Percentiles rank a stretch among this genome's conserved stretches.
Conservation (phyloP, 768 basidiomycete genomes). For the Tylopilus vinaceipallidus region DNA sequence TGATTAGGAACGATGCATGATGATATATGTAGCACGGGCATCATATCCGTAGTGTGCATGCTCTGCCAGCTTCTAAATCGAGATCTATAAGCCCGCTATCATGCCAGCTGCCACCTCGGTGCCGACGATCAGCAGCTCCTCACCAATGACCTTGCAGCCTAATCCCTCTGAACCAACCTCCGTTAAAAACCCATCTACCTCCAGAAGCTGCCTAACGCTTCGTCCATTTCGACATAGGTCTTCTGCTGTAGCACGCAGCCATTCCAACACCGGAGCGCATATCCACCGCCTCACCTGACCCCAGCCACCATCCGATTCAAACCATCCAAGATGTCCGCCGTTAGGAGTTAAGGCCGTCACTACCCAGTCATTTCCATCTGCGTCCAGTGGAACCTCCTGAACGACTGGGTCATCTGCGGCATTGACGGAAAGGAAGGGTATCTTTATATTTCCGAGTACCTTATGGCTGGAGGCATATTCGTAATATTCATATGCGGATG, state of each 20-base stretch:
- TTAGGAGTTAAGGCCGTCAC: conserved; percentile 58
- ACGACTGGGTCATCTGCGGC: conserved; percentile 79
- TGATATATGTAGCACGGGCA: conserved; percentile 3
- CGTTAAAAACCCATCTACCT: conserved; percentile 58
- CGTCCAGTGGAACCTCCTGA: conserved; percentile 56
- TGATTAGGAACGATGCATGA: conserved; percentile 47
- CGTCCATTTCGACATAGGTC: conserved; percentile 41
- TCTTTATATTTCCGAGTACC: conserved; percentile 53
- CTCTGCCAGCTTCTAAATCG: conserved; percentile 13
- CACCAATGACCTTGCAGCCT: conserved; percentile 57
- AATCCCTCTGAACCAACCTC: conserved; percentile 56
- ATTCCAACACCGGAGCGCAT: conserved; percentile 69
- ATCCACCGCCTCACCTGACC: conserved; percentile 54
- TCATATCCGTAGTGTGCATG: conserved; percentile 9
- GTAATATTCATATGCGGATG: conserved; percentile 47
- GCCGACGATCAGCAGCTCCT: conserved; percentile 51
- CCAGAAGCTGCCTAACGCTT: conserved; percentile 36
- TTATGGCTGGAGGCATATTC: conserved; percentile 58
- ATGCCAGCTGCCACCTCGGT: conserved; percentile 53
- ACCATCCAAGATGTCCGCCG: conserved; percentile 87
- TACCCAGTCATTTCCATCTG: conserved; percentile 50
- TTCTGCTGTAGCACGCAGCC: conserved; percentile 58
- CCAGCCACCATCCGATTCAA: conserved; percentile 46
- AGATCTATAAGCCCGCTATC: conserved; percentile 55
- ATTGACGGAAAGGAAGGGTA: conserved; percentile 76